phyloP scores from a whole-genome alignment of 176 grass and related monocot genomes.

The Raddia guianensis region DNA sequence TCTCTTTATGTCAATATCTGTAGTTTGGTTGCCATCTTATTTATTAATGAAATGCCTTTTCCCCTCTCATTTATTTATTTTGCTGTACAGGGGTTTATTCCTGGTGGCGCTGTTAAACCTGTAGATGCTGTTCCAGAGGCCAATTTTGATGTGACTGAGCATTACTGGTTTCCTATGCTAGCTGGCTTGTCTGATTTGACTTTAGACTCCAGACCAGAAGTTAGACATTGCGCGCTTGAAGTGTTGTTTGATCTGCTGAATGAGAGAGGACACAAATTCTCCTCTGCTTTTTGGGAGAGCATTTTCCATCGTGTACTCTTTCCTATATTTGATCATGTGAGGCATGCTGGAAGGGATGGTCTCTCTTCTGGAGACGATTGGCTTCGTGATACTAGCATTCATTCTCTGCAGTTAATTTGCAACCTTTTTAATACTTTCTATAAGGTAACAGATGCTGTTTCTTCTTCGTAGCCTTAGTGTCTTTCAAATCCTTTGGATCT shows the following conservation, averaged over 20 bases:
- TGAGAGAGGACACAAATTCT: conserved; percentile 99
- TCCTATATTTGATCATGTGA: conserved; percentile 99
- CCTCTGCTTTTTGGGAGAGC: conserved; percentile 97
- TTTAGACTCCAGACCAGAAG: conserved; percentile 90
- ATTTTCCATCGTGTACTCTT: conserved; percentile 97
- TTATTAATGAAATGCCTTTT: conserved; percentile 39
- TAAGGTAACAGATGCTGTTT: conserved; percentile 55
- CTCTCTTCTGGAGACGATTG: conserved; percentile 83
- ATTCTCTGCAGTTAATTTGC: conserved; percentile 97
- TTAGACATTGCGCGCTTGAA: conserved; percentile 95
- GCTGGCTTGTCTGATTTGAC: conserved; percentile 99
- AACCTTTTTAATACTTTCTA: conserved; percentile 99
- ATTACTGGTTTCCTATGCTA: conserved; percentile 99
- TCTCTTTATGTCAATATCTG: conserved; percentile 26
- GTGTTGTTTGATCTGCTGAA: conserved; percentile 99
- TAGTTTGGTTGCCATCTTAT: conserved; percentile 14
- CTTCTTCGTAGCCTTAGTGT: conserved; percentile 28
- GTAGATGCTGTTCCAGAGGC: conserved; percentile 62
- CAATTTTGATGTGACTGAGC: conserved; percentile 91
- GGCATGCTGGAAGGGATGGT: conserved; percentile 92
- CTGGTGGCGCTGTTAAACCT: conserved; percentile 89
- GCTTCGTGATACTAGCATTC: conserved; percentile 97
- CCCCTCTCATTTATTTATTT: conserved; percentile 27
- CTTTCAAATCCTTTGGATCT: background rate
- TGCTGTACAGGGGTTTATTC: conserved; percentile 76